Base-by-base conservation (phyloP, 75 land plant species). In the Pinus albicaulis region DNA sequence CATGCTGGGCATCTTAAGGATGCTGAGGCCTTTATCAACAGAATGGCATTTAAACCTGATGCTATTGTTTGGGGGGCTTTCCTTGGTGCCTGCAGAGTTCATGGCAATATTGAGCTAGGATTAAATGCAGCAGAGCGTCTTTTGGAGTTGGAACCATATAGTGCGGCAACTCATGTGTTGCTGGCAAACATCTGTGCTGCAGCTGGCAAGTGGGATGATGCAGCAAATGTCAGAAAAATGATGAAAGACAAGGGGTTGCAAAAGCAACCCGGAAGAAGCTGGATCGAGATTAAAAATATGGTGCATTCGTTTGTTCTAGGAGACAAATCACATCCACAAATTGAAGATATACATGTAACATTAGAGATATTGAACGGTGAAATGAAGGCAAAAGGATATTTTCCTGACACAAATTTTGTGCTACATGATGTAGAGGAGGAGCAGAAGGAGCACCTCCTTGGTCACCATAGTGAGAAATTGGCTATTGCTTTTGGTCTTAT, bases 51-150 rank as follows among this genome's bases (percentile, higher is more conserved):
- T 75, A 65, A 74, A 57, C 85, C 89, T n/a, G 88, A 85, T 77
- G 78, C 84, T 57, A 77, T 78, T 34, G 81, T 91, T 34, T 92
- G 94, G 94, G 84, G 85, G 16, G 86, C 94, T 15, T 74, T 93
- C 25, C 58, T 90, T 73, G 31, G 74, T 72, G 74, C 89, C 4
- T 84, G 89, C 75, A 80, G 79, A 71, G 82, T 82, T 74, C 87
- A 89, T 62, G 84, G 83, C 38, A 80, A 91, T 82, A 70, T 86
- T 4, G 22, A 76, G 48, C 26, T 89, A n/a, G 93, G 77, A 63
- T 82, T 83, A 70, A 15, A 73, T 23, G 90, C 87, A 23, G 16
- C 82, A 52, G 59, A 85, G 6, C 59, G 85, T 26, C 79, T 87
- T 28, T 73, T 58, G 7, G 71, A 80, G 48, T 74, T 89, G 22